Evolutionary conservation across 108 stramenopile genomes (phyloP).

Genomic region (Cyclotella baltica): DNA sequence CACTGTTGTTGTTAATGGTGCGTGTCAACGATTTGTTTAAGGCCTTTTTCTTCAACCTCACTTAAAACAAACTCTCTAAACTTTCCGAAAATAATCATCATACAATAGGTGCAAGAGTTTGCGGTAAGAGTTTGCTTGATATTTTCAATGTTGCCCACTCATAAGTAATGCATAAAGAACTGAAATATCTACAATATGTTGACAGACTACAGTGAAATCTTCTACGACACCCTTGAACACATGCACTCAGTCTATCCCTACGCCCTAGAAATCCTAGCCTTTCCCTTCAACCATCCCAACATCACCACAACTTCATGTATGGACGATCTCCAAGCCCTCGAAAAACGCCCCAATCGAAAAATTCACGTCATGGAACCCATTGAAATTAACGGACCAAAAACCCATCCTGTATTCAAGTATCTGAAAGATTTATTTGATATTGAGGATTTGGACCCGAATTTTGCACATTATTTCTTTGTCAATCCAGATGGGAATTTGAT

Average conservation of each 20-base stretch:
- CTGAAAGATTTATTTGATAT: slow-evolving; percentile 39
- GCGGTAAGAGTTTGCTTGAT: slow-evolving; percentile 28
- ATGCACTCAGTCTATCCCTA: slow-evolving; percentile 47
- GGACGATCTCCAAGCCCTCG: slow-evolving; percentile 29
- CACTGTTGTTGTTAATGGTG: slow-evolving; percentile 49
- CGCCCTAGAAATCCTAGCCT: slow-evolving; percentile 47
- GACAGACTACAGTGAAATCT: slow-evolving; percentile 36
- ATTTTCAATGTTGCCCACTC: background rate
- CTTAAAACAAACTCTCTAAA: no score
- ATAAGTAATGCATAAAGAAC: background rate
- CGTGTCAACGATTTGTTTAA: no score
- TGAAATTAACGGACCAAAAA: slow-evolving; percentile 42
- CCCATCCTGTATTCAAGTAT: slow-evolving; percentile 49
- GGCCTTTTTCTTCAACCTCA: no score
- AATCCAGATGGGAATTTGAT: slow-evolving; percentile 46
- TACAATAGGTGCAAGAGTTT: slow-evolving; percentile 49
- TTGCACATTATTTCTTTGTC: slow-evolving; percentile 44
- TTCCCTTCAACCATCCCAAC: slow-evolving; percentile 43
- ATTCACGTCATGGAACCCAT: slow-evolving; percentile 50
- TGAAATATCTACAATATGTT: background rate
- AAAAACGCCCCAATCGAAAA: slow-evolving; percentile 26
- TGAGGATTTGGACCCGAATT: slow-evolving; percentile 41
- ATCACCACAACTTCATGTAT: slow-evolving; percentile 24
- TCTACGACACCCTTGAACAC: slow-evolving; percentile 43
- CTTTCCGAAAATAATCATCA: no score